Base-by-base conservation (phyloP, 352 stramenopile species). In the Pythium aristosporum region DNA sequence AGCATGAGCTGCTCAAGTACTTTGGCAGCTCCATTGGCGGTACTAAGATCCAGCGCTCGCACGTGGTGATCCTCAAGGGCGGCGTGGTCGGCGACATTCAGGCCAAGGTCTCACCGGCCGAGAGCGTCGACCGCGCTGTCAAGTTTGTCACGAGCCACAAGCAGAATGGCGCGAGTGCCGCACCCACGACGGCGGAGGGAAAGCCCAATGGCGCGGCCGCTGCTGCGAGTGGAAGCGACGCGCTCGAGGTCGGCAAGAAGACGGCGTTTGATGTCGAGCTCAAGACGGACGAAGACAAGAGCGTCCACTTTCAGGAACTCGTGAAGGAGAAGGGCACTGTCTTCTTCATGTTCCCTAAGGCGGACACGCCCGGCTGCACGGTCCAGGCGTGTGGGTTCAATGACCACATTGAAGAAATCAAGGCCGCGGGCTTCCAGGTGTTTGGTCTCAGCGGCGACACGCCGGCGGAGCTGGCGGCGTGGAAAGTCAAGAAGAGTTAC, bases 331-430 rank as follows among this genome's bases (percentile, higher is more conserved):
- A 85, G 16, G 86, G 85, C 21, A 83, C 73, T 43, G 87, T 96
- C 57, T 92, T 96, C 72, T 96, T 96, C 71, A 94, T 94, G 82
- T 96, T 89, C 69, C 85, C 87, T 7, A 92, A 92, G 62, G 87
- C 87, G 0, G 82, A 96, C 65, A 96, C 87, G 9, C 82, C 84
- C 5, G 87, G 85, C 6, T 96, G 87, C 65, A 96, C 87, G 48
- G 82, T 79, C 28, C 87, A 96, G 67, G 84, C 87, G 15, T 92
- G 84, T 34, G 85, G 85, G 20, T 96, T 91, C 73, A 93, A 93
- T 63, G 82, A 92, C 72, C 80, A 93, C 69, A 69, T 93, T 43
- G 74, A 86, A 46, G 71, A 79, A 56, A 90, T 96, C 64, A 87
- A 81, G 53, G 74, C 74, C 23, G 81, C 81, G 0, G 87, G 85